A percentile compares a stretch with the other conserved stretches of the same genome.
Evolutionary conservation across 2,329 filamentous ascomycete species (phyloP).

Genomic region (Colletotrichum sp.): DNA sequence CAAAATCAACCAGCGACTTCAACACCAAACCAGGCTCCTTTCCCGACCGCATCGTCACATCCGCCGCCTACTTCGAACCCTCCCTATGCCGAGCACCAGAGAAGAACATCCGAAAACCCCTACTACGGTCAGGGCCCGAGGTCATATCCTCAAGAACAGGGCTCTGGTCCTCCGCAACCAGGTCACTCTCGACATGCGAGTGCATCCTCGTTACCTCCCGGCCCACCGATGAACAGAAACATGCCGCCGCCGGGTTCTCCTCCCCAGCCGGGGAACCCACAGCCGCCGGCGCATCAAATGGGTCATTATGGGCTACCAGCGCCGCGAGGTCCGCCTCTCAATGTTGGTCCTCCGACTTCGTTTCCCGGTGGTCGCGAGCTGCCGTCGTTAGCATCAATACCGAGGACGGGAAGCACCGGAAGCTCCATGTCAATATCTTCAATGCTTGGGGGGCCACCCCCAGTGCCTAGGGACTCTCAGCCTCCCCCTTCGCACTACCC

Average conservation of each 20-base stretch:
- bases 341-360: slow-evolving; percentile 47
- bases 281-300: slow-evolving; percentile 34
- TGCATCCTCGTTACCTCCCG: slow-evolving; percentile 48
- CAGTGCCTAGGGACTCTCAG: slow-evolving; percentile 46
- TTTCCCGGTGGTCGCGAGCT: slow-evolving; percentile 58
- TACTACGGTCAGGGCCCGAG: slow-evolving; percentile 42
- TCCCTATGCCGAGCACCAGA: slow-evolving; percentile 37
- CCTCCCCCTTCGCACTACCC: slow-evolving; percentile 47
- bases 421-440: slow-evolving; percentile 68
- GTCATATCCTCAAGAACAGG: slow-evolving; percentile 34
- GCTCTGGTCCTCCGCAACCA: slow-evolving; percentile 32
- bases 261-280: slow-evolving; percentile 40
- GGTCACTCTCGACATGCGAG: slow-evolving; percentile 48
- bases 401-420: slow-evolving; percentile 50
- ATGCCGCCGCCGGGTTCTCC: slow-evolving; percentile 55
- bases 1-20: background rate
- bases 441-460: slow-evolving; percentile 60
- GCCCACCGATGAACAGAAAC: slow-evolving; percentile 40
- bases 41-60: slow-evolving; percentile 16
- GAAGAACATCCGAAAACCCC: slow-evolving; percentile 48
- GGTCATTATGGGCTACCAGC: slow-evolving; percentile 50
- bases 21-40: slow-evolving; percentile 22
- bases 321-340: slow-evolving; percentile 47
- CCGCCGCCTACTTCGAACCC: slow-evolving; percentile 19
- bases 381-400: slow-evolving; percentile 55